Evolutionary conservation across 805 yeast genomes (phyloP).

Genomic region (Myxozyma vanderwaltii): DNA sequence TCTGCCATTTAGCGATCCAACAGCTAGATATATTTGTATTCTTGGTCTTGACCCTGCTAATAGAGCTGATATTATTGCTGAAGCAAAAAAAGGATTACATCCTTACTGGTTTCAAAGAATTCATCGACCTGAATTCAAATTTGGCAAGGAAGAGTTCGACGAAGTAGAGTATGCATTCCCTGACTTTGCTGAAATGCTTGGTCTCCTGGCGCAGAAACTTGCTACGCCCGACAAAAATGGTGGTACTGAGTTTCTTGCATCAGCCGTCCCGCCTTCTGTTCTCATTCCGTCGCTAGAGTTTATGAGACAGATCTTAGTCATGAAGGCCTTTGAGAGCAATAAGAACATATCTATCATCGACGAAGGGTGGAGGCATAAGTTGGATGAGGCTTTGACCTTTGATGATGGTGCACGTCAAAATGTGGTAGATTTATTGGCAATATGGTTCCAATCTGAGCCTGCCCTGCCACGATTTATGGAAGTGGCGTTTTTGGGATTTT

Average conservation of each 20-base stretch:
- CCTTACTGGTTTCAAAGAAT: slow-evolving; percentile 75
- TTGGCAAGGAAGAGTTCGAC: slow-evolving; percentile 43
- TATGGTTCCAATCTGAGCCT: not conserved
- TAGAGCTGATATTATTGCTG: slow-evolving; percentile 75
- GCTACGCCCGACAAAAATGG: not conserved
- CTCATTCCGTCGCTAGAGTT: slow-evolving; percentile 52
- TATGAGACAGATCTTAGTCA: slow-evolving; percentile 59
- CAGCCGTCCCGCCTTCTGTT: slow-evolving; percentile 17
- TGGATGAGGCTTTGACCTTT: slow-evolving; percentile 67
- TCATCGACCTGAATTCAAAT: slow-evolving; percentile 42
- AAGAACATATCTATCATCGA: slow-evolving; percentile 64
- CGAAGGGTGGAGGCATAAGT: slow-evolving; percentile 70
- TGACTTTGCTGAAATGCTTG: slow-evolving; percentile 46
- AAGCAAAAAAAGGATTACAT: slow-evolving; percentile 74
- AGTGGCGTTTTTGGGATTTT: slow-evolving; percentile 11
- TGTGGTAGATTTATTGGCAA: slow-evolving; percentile 1
- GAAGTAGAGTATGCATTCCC: slow-evolving; percentile 54
- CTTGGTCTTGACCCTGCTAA: slow-evolving; percentile 61
- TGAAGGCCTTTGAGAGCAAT: slow-evolving; percentile 59
- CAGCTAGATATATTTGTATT: slow-evolving; percentile 67
- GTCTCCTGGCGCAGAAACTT: not conserved
- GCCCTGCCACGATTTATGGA: slow-evolving; percentile 5
- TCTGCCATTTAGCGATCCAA: slow-evolving; percentile 66
- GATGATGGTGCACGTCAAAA: slow-evolving; percentile 55
- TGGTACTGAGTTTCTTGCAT: not conserved